phyloP scores from a whole-genome alignment of 148 eudicot genomes.

The Euryodendron excelsum region DNA sequence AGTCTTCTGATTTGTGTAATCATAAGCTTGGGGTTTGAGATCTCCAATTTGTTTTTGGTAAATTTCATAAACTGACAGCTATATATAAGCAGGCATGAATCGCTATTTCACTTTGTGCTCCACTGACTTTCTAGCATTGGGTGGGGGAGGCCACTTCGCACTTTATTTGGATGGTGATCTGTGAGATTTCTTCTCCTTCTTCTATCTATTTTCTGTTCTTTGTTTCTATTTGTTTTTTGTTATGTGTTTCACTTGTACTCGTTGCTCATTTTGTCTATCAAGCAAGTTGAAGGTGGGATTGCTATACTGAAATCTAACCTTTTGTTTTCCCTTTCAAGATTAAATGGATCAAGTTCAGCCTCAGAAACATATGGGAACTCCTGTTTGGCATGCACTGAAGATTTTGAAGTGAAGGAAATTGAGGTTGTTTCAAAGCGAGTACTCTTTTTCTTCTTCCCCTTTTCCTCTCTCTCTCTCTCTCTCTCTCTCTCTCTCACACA shows the following conservation, averaged over 20 bases:
- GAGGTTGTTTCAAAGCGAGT: conserved; percentile 49
- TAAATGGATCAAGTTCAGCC: conserved; percentile 82
- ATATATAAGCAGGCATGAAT: conserved; percentile 62
- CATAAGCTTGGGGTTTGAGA: too few relatives aligned
- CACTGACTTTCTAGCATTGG: conserved; percentile 77
- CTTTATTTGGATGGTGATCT: conserved; percentile 83
- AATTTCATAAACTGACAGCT: conserved; percentile 2
- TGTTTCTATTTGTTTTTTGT: not conserved
- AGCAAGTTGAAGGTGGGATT: not conserved
- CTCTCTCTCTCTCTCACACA: not conserved
- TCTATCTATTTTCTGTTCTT: not conserved
- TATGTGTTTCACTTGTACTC: not conserved
- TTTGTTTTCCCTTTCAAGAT: conserved; percentile 32
- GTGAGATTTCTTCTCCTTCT: conserved; percentile 46
- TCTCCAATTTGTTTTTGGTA: too few relatives aligned
- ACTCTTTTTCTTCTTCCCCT: not conserved
- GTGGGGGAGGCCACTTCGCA: conserved; percentile 90
- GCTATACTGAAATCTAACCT: not conserved
- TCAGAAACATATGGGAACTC: conserved; percentile 94
- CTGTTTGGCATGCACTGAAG: conserved; percentile 64
- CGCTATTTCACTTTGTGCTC: conserved; percentile 93
- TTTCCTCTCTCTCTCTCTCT: not conserved
- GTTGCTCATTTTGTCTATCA: not conserved
- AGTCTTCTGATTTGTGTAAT: not conserved
- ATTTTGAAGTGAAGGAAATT: conserved; percentile 85